Evolutionary conservation across 2,329 filamentous ascomycete genomes (phyloP).

Genomic region (Cordyceps javanica): DNA sequence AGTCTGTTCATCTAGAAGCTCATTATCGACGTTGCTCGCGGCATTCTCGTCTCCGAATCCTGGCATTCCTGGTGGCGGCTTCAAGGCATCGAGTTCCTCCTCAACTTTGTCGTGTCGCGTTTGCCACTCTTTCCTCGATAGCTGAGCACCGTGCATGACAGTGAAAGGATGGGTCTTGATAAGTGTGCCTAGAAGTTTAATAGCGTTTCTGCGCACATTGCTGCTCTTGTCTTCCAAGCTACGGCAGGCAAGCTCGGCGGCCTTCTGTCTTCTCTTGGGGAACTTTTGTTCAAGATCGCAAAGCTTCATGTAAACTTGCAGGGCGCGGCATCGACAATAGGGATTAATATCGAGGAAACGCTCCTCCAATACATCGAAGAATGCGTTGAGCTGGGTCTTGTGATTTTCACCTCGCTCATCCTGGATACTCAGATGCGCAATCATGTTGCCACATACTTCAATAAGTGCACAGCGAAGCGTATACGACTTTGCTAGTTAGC

Average conservation of each 20-base stretch:
- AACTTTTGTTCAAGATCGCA: constrained; percentile 96
- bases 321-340: constrained; percentile 84
- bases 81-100: constrained; percentile 70
- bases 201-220: constrained; percentile 89
- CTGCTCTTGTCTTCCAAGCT: constrained; percentile 98
- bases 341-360: constrained; percentile 95
- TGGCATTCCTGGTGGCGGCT: constrained; percentile 69
- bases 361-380: constrained; percentile 95
- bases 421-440: constrained; percentile 82
- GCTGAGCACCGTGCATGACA: constrained; percentile 80
- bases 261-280: constrained; percentile 81
- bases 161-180: constrained; percentile 94
- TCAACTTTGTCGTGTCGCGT: constrained; percentile 77
- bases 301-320: constrained; percentile 88
- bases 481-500: constrained; percentile 59
- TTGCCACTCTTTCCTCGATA: constrained; percentile 81
- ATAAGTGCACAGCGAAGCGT: constrained; percentile 90
- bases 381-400: constrained; percentile 91
- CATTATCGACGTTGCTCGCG: constrained; percentile 67
- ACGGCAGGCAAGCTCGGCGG: constrained; percentile 77
- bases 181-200: constrained; percentile 81
- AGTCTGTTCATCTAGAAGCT: constrained; percentile 82
- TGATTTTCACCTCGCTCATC: constrained; percentile 88
- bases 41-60: constrained; percentile 53
- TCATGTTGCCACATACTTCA: constrained; percentile 94